Base-by-base conservation (phyloP, 148 eudicot genomes). In the Oxyria digyna region DNA sequence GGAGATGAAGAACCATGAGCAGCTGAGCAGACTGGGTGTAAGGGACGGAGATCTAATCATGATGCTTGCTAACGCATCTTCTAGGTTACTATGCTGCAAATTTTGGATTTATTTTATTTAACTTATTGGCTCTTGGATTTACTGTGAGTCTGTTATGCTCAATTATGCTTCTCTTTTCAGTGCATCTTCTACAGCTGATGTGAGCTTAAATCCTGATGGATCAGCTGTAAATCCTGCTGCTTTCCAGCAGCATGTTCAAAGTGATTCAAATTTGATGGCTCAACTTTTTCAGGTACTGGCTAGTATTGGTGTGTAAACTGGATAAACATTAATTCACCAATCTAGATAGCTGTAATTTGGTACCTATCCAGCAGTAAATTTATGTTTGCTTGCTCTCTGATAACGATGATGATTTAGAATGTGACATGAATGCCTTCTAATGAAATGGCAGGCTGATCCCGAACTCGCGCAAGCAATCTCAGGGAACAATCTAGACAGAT, bases 221-320 rank as follows among this genome's bases (percentile, higher is more conserved):
- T 94, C 99, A 69, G 99, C 99, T 31, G 91, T 85, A 31, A 86
- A 94, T 65, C 99, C 99, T 78, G 85, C 87, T 67, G 96, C 96
- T 32, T 90, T 94, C 75, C 96, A 88, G 81, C 92, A 88, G 77
- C 96, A 90, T 27, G 40, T 94, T 63, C 85, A 80, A 32, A 42
- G 77, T 62, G 92, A 94, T 86, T 76, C 98, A 57, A 88, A 87
- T 80, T 33, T 81, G 75, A 88, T 90, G 97, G 78, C 90, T 67
- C 99, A 84, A 68, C 73, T 90, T 26, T 90, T 88, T 80, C 97
- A 94, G 99, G 99, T 59, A 59, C 65, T 4, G 32, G 13, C 62
- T 17, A 3, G 13, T 24, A 1, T 55, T 55, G 62, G 32, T 12
- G 42, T 74, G 59, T 3, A 13, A 37, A 67, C 17, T 67, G 32